These are phyloP conservation scores for Fusarium zealandicum DNA, from an alignment of 2,329 filamentous ascomycete genomes.

Conservation along the genomic window DNA sequence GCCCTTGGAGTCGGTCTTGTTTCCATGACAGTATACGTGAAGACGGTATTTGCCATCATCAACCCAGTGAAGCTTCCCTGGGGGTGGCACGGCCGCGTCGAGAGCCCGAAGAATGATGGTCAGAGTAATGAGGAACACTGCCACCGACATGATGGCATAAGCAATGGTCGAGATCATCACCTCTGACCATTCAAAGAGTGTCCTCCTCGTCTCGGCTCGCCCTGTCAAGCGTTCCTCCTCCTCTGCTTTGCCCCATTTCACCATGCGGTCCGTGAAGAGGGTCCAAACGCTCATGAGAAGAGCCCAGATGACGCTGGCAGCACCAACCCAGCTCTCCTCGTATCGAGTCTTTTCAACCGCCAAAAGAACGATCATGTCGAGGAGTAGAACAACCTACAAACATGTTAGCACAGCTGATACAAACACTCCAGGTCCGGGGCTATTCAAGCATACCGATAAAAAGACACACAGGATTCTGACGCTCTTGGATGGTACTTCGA, in stretches of 20 bases:
- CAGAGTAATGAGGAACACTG: constrained; percentile 77
- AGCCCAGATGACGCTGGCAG: constrained; percentile 82
- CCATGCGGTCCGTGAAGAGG: constrained; percentile 78
- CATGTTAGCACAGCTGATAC: constrained; percentile 32
- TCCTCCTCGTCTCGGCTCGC: constrained; percentile 82
- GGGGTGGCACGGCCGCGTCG: constrained; percentile 76
- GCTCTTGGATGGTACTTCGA: constrained; percentile 80
- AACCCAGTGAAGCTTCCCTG: constrained; percentile 80
- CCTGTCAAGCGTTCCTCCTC: constrained; percentile 94
- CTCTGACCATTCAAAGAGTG: constrained; percentile 82
- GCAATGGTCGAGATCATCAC: constrained; percentile 78
- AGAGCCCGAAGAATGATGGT: constrained; percentile 81
- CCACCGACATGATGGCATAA: constrained; percentile 71
- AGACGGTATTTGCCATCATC: constrained; percentile 86
- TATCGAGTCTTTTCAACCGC: constrained; percentile 75
- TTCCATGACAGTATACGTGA: constrained; percentile 84
- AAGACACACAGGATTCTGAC: constrained; percentile 77
- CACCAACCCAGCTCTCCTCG: constrained; percentile 93
- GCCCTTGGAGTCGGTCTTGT: constrained; percentile 64
- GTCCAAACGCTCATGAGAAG: constrained; percentile 81
- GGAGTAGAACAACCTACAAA: constrained; percentile 45
- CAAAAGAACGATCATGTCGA: constrained; percentile 82
- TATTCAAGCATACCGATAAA: constrained; percentile 55
- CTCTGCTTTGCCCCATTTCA: constrained; percentile 89
- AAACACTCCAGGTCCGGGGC: too few relatives aligned